These are phyloP conservation scores for Kokia cookei DNA, from an alignment of 441 rosid genomes.

Conservation along the genomic window DNA sequence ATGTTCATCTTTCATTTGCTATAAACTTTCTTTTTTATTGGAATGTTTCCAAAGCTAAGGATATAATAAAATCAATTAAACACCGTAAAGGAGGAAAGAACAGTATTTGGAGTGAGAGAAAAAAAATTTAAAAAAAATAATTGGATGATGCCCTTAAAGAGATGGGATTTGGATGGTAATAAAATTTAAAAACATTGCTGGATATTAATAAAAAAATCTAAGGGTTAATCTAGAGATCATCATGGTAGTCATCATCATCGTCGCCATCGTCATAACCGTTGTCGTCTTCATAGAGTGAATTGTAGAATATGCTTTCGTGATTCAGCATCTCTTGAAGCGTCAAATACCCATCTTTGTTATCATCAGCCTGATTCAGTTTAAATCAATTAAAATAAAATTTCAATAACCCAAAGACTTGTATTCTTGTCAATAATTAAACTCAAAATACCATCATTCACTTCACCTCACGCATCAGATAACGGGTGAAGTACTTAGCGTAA, in stretches of 20 bases:
- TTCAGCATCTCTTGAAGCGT: slow-evolving; percentile 54
- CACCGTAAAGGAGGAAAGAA: too few species aligned
- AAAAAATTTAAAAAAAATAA: too few species aligned
- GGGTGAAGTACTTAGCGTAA: slow-evolving; percentile 50
- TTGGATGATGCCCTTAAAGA: too few species aligned
- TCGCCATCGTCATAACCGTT: slow-evolving; percentile 18
- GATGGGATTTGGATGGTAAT: not conserved
- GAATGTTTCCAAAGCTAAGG: too few species aligned
- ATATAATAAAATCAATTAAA: too few species aligned
- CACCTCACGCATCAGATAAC: slow-evolving; percentile 48
- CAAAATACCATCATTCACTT: not conserved
- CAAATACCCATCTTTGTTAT: slow-evolving; percentile 45
- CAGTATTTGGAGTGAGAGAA: too few species aligned
- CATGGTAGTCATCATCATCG: slow-evolving; percentile 36
- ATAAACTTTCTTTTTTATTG: too few species aligned
- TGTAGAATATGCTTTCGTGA: slow-evolving; percentile 50
- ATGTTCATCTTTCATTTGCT: too few species aligned
- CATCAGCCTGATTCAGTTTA: slow-evolving; percentile 47
- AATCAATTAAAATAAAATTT: slow-evolving; percentile 12
- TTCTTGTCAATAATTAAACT: not conserved
- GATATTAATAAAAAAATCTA: not conserved
- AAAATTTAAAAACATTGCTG: not conserved
- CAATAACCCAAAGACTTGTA: not conserved
- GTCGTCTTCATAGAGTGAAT: slow-evolving; percentile 31
- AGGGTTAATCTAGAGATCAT: slow-evolving; percentile 35